Evolutionary conservation across 2,329 filamentous ascomycete species (phyloP), one percentile per base, ranked within the genome.

Genomic region (Whalleya microplaca): DNA sequence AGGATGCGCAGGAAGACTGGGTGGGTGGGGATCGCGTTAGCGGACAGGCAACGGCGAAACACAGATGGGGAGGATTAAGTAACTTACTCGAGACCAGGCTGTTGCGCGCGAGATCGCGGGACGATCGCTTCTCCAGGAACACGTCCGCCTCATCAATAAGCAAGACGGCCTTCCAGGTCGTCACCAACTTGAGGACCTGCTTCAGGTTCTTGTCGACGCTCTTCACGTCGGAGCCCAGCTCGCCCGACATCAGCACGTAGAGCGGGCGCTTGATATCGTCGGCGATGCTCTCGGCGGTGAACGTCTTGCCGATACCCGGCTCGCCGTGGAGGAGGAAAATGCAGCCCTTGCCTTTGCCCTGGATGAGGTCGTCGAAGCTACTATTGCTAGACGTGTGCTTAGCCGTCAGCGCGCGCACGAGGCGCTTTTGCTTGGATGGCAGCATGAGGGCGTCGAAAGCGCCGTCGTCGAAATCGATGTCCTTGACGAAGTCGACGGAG

Each of bases 1-100:
- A 76, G 59, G 0, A 65, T 69, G 0, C 71, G 64, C 2, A 76
- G 58, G 53, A 76, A 75, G 5, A 72, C 68, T 48, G 62, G 27
- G 27, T 29, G 5, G 27, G 27, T 12, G 14, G 8, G 8, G 14
- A 12, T 16, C 14, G 14, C 32, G 10, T 37, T 37, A 37, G 32
- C 32, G 3, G 3, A 37, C 14, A 14, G 5, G 7, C 32, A 14
- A 37, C 3, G 4, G n/a, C 6, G n/a, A 20, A 21, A 8, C n/a
- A n/a, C n/a, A n/a, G n/a, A n/a, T n/a, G n/a, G n/a, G n/a, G n/a
- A 5, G 16, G n/a, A 21, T 14, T 4, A 19, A 2, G 40, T 10
- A 9, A 46, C 50, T 21, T 50, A 58, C 55, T 37, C 16, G 41
- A 44, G 48, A 50, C 48, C 12, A 50, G 48, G 41, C 41, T 41